phyloP scores from a whole-genome alignment of 495 filamentous ascomycete genomes.

The Lophiostoma macrostomum region DNA sequence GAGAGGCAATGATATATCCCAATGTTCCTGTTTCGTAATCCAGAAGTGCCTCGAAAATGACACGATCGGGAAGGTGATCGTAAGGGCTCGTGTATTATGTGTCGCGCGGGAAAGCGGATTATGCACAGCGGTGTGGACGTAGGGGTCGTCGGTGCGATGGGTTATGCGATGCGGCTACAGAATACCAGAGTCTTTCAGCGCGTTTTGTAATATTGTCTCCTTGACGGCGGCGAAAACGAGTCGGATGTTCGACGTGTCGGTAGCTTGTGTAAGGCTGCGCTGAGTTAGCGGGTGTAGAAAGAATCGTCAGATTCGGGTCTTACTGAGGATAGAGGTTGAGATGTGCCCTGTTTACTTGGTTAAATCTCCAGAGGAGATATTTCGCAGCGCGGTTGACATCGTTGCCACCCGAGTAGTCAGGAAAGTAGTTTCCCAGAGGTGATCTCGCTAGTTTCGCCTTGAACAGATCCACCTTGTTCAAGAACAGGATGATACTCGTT shows the following conservation, averaged over 20 bases:
- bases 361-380: constrained; percentile 96
- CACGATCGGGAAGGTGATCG: constrained; percentile 12
- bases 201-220: constrained; percentile 97
- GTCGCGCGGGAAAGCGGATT: constrained; percentile 6
- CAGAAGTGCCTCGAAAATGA: constrained; percentile 16
- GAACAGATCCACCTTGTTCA: constrained; percentile 99
- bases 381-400: constrained; percentile 97
- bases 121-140: constrained; percentile 31
- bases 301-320: constrained; percentile 35
- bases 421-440: constrained; percentile 89
- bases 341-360: constrained; percentile 95
- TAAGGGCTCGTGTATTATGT: constrained; percentile 23
- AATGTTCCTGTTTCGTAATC: constrained; percentile 20
- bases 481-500: constrained; percentile 95
- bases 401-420: constrained; percentile 94
- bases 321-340: constrained; percentile 98
- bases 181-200: constrained; percentile 95
- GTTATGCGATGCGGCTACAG: constrained; percentile 52
- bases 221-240: constrained; percentile 97
- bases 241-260: constrained; percentile 96
- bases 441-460: constrained; percentile 87
- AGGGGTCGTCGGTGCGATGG: constrained; percentile 6
- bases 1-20: constrained; percentile 31
- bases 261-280: constrained; percentile 89
- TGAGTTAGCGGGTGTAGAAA: background rate